A percentile compares a stretch with the other conserved stretches of the same genome.
Conservation (phyloP, 495 filamentous ascomycete species). For the Penicillium herquei region DNA sequence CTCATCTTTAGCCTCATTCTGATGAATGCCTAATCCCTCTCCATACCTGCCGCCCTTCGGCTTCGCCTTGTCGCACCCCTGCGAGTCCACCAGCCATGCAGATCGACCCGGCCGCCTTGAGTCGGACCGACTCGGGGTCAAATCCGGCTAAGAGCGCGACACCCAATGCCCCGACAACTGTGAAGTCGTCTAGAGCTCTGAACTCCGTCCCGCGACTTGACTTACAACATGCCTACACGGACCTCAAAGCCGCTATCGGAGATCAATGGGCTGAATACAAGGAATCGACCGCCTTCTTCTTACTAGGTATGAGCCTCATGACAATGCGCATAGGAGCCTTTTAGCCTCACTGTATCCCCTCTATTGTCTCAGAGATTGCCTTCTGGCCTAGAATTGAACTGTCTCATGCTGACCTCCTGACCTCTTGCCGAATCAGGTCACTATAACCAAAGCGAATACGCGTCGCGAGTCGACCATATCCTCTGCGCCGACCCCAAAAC, state of each 20-base stretch:
- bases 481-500: conserved; percentile 66
- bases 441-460: conserved; percentile 81
- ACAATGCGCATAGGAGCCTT: conserved; percentile 3
- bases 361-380: neutral
- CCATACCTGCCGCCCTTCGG: conserved; percentile 36
- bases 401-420: conserved; percentile 18
- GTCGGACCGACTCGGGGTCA: conserved; percentile 62
- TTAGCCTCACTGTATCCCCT: neutral
- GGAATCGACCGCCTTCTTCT: conserved; percentile 72
- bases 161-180: conserved; percentile 52
- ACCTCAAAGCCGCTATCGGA: conserved; percentile 74
- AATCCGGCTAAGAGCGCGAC: conserved; percentile 62
- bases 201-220: conserved; percentile 83
- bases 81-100: conserved; percentile 60
- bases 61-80: conserved; percentile 44
- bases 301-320: conserved; percentile 66
- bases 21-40: conserved; percentile 44
- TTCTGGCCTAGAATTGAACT: conserved; percentile 9
- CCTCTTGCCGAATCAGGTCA: conserved; percentile 54
- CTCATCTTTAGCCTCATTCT: conserved; percentile 16
- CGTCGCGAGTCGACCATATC: conserved; percentile 69
- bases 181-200: conserved; percentile 54
- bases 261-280: conserved; percentile 91
- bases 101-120: conserved; percentile 82
- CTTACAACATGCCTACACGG: conserved; percentile 83